phyloP scores from a whole-genome alignment of 2,329 filamentous ascomycete genomes.

The Hypoxylon sp. region DNA sequence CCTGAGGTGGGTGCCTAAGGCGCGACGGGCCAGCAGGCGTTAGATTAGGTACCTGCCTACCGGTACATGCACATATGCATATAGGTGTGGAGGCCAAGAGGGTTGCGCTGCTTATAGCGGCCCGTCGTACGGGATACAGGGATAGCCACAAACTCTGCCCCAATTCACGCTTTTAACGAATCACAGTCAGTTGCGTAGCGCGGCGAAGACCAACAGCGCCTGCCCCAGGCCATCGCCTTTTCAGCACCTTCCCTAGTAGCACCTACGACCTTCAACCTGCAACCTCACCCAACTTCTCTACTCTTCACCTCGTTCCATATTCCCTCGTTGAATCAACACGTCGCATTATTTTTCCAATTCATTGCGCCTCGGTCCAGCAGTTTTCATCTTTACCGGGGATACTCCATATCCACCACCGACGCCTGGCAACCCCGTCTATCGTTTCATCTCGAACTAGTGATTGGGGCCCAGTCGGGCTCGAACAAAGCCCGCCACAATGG shows the following conservation, averaged over 20 bases:
- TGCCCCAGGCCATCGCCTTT: constrained; percentile 38
- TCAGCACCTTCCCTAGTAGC: constrained; percentile 20
- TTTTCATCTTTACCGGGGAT: constrained; percentile 8
- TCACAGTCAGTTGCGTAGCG: constrained; percentile 45
- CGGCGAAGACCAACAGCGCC: constrained; percentile 40
- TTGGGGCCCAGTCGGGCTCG: constrained; percentile 46
- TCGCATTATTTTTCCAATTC: constrained; percentile 7
- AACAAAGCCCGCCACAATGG: constrained; percentile 42
- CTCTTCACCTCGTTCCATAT: constrained; percentile 3
- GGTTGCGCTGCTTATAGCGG: no score
- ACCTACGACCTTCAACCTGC: constrained; percentile 25
- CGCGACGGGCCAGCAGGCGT: no score
- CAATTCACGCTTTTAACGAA: constrained; percentile 34
- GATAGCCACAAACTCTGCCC: neutral
- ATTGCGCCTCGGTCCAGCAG: constrained; percentile 15
- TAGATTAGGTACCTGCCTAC: no score
- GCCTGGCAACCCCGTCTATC: constrained; percentile 25
- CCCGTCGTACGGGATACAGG: neutral
- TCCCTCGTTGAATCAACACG: neutral
- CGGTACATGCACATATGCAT: no score
- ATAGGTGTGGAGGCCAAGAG: no score
- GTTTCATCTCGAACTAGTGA: constrained; percentile 31
- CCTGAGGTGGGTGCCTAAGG: no score
- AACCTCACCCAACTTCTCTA: constrained; percentile 28
- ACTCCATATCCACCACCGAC: constrained; percentile 12